phyloP scores from a whole-genome alignment of 495 filamentous ascomycete species.

The Aspergillus funiculosus region DNA sequence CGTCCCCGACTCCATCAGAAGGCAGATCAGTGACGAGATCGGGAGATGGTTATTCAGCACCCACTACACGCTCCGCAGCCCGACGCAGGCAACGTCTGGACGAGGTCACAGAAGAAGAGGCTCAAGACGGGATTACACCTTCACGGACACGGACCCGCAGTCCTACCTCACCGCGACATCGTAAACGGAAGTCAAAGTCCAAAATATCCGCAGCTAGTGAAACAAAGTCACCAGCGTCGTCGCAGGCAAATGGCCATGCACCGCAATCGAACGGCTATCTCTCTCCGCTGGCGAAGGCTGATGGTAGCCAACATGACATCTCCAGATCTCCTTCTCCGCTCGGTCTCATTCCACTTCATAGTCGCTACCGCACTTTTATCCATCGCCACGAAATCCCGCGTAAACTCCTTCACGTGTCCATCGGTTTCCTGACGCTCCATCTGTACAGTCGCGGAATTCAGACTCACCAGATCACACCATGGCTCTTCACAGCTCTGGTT shows the following conservation, averaged over 20 bases:
- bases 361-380: slow-evolving; percentile 44
- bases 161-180: slow-evolving; percentile 33
- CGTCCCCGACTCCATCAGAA: slow-evolving; percentile 61
- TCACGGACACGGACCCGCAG: slow-evolving; percentile 33
- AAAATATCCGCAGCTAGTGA: slow-evolving; percentile 40
- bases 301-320: slow-evolving; percentile 62
- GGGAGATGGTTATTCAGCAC: slow-evolving; percentile 53
- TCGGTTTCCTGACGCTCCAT: slow-evolving; percentile 84
- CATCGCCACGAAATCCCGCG: slow-evolving; percentile 48
- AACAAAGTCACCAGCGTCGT: background rate
- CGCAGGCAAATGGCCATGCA: slow-evolving; percentile 35
- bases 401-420: slow-evolving; percentile 68
- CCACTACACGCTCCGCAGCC: slow-evolving; percentile 59
- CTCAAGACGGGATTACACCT: slow-evolving; percentile 15
- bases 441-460: slow-evolving; percentile 76
- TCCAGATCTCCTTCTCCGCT: slow-evolving; percentile 86
- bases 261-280: slow-evolving; percentile 58
- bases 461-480: slow-evolving; percentile 68
- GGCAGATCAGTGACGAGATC: slow-evolving; percentile 26
- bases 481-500: slow-evolving; percentile 74
- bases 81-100: slow-evolving; percentile 44
- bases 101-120: slow-evolving; percentile 39
- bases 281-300: slow-evolving; percentile 52
- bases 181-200: slow-evolving; percentile 39
- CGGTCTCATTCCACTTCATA: slow-evolving; percentile 91